phyloP scores from a whole-genome alignment of 495 filamentous ascomycete species.

The Penicillium paradoxum region DNA sequence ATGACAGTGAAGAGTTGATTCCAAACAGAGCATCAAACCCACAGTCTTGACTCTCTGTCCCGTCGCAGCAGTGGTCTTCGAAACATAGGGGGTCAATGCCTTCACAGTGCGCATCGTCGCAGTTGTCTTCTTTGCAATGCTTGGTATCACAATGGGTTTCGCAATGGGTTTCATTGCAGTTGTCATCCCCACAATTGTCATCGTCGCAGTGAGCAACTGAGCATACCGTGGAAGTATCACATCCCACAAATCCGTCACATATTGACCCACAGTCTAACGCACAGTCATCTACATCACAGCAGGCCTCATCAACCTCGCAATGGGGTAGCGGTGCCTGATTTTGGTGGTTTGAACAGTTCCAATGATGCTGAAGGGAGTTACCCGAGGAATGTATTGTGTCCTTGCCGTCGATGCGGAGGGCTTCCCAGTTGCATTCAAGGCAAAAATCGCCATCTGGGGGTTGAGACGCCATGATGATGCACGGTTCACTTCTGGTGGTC shows the following conservation, averaged over 20 bases:
- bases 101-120: conserved; percentile 25
- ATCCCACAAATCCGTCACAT: conserved; percentile 45
- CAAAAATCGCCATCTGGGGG: conserved; percentile 34
- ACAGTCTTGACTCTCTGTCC: conserved; percentile 20
- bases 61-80: conserved; percentile 38
- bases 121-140: conserved; percentile 16
- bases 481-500: conserved; percentile 14
- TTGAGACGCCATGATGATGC: conserved; percentile 40
- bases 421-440: conserved; percentile 43
- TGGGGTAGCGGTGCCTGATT: conserved; percentile 22
- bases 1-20: conserved; percentile 26
- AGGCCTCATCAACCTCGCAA: conserved; percentile 34
- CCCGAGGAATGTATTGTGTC: conserved; percentile 19
- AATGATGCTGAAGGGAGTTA: conserved; percentile 20
- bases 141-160: conserved; percentile 30
- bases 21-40: conserved; percentile 35
- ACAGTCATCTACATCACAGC: conserved; percentile 44
- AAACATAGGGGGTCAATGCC: conserved; percentile 37
- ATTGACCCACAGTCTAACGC: conserved; percentile 37
- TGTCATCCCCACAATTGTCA: conserved; percentile 21
- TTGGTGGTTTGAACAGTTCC: conserved; percentile 32
- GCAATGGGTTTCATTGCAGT: conserved; percentile 23
- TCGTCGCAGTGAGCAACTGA: conserved; percentile 38
- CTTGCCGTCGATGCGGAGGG: conserved; percentile 36
- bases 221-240: conserved; percentile 37